These are phyloP conservation scores for Phyllosticta citriasiana DNA, from an alignment of 2,329 filamentous ascomycete species.

Conservation along the genomic window DNA sequence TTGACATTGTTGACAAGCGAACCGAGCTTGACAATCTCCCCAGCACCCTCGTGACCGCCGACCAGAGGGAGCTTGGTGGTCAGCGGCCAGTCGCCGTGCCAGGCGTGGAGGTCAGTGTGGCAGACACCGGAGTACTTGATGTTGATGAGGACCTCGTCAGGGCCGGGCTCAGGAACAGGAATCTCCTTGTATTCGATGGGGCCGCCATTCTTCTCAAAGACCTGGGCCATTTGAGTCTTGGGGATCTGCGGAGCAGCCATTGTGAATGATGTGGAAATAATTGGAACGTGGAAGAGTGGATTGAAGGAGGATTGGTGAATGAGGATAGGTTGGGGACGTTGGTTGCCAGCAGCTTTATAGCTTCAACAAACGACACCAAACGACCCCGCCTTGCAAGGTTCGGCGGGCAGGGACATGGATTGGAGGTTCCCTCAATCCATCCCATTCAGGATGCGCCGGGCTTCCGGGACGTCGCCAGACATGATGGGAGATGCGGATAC, in stretches of 20 bases:
- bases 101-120: conserved; percentile 74
- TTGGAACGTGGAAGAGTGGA: background rate
- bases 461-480: background rate
- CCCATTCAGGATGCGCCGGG: background rate
- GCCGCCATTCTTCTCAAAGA: conserved; percentile 71
- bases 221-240: conserved; percentile 80
- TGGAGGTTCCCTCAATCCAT: background rate
- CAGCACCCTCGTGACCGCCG: conserved; percentile 70
- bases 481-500: background rate
- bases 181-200: conserved; percentile 67
- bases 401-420: background rate
- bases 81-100: conserved; percentile 85
- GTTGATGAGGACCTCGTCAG: conserved; percentile 86
- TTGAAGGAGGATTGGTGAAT: conserved; percentile 1
- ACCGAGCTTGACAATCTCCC: conserved; percentile 71
- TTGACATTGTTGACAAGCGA: conserved; percentile 66
- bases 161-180: conserved; percentile 67
- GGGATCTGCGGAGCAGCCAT: conserved; percentile 52
- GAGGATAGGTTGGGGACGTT: background rate
- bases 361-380: background rate
- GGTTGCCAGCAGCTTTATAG: conserved; percentile 2
- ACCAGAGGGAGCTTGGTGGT: conserved; percentile 74
- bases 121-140: conserved; percentile 81
- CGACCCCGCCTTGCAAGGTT: conserved; percentile 1
- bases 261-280: conserved; percentile 11